Evolutionary conservation across 1,284 basidiomycete genomes (phyloP).

Genomic region (Ustilago loliicola): DNA sequence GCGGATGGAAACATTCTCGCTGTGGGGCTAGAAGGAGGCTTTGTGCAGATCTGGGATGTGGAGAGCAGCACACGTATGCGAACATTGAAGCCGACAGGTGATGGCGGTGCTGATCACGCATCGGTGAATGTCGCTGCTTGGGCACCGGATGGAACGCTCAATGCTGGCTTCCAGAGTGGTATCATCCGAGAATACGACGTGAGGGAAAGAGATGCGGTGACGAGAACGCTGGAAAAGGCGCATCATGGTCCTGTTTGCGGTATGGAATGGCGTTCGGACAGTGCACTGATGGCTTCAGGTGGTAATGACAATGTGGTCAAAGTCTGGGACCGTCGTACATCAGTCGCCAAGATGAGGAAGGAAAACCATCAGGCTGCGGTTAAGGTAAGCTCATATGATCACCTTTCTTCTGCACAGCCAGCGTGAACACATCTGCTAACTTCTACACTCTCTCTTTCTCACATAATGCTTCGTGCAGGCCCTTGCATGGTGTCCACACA

Average conservation of each 20-base stretch:
- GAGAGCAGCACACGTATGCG: slow-evolving; percentile 84
- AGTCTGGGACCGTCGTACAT: slow-evolving; percentile 86
- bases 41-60: slow-evolving; percentile 96
- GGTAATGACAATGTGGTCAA: slow-evolving; percentile 97
- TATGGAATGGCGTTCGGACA: slow-evolving; percentile 70
- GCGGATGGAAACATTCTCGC: slow-evolving; percentile 88
- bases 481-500: slow-evolving; percentile 97
- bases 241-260: slow-evolving; percentile 67
- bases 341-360: slow-evolving; percentile 92
- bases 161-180: slow-evolving; percentile 63
- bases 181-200: slow-evolving; percentile 69
- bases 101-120: slow-evolving; percentile 64
- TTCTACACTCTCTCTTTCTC: neutral
- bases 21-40: slow-evolving; percentile 85
- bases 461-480: slow-evolving; percentile 72
- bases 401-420: neutral
- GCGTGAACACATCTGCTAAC: neutral
- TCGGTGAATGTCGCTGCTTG: slow-evolving; percentile 62
- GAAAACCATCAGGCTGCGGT: slow-evolving; percentile 73
- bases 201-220: slow-evolving; percentile 60
- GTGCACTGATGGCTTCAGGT: slow-evolving; percentile 87
- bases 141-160: slow-evolving; percentile 67
- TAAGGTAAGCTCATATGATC: slow-evolving; percentile 28
- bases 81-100: slow-evolving; percentile 73
- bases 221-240: slow-evolving; percentile 63